Conservation (phyloP, 2,329 filamentous ascomycete species). For the Keithomyces neogunnii region DNA sequence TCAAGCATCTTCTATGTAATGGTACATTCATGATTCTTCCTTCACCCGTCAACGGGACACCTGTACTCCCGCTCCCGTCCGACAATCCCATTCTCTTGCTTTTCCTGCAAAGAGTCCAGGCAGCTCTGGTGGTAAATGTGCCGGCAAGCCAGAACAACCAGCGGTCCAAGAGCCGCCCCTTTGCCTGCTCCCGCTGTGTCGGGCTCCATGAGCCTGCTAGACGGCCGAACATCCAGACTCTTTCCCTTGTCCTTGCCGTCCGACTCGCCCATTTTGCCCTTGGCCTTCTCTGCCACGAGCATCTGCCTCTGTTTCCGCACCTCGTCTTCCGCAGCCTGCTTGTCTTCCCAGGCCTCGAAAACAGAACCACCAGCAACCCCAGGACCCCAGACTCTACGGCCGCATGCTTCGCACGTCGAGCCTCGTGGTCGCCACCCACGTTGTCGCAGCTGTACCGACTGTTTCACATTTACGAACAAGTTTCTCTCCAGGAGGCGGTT, state of each 20-base stretch:
- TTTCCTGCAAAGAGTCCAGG: conserved; percentile 55
- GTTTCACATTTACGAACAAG: conserved; percentile 73
- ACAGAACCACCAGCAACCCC: conserved; percentile 63
- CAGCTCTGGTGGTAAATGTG: conserved; percentile 64
- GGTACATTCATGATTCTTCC: conserved; percentile 4
- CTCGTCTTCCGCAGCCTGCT: conserved; percentile 37
- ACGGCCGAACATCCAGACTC: conserved; percentile 27
- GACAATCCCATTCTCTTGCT: conserved; percentile 39
- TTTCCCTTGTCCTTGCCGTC: conserved; percentile 36
- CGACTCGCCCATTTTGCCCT: conserved; percentile 23
- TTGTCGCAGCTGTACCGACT: conserved; percentile 66
- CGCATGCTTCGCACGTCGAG: conserved; percentile 82
- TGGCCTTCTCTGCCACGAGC: conserved; percentile 25
- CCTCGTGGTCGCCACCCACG: conserved; percentile 83
- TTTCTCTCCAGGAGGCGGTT: conserved; percentile 83
- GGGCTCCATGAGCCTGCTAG: conserved; percentile 30
- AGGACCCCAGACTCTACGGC: conserved; percentile 77
- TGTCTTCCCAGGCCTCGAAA: conserved; percentile 74
- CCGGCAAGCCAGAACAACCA: conserved; percentile 61
- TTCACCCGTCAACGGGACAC: conserved; percentile 49
- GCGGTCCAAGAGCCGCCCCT: conserved; percentile 49
- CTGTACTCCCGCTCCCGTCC: conserved; percentile 41
- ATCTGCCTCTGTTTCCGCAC: conserved; percentile 36
- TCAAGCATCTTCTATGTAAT: conserved; percentile 1
- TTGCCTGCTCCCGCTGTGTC: conserved; percentile 14